Evolutionary conservation across 768 basidiomycete genomes (phyloP).

Genomic region (Leccinellum albellum): DNA sequence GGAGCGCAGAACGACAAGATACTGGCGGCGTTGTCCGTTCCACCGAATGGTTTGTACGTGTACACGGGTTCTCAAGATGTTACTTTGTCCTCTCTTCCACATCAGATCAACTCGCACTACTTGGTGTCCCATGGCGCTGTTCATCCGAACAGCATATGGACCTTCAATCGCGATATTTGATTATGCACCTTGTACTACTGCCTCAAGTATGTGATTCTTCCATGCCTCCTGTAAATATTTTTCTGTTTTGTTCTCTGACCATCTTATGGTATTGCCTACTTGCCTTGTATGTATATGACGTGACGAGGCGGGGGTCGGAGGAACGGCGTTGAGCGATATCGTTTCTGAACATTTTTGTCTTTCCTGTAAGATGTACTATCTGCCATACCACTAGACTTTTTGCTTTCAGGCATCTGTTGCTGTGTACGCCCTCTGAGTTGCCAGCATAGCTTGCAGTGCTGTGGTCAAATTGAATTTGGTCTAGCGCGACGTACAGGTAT

Average conservation of each 20-base stretch:
- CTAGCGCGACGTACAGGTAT: not conserved
- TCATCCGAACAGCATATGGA: conserved; percentile 14
- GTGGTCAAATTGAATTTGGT: not conserved
- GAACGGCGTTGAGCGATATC: conserved; percentile 14
- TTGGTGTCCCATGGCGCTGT: conserved; percentile 12
- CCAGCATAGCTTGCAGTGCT: not conserved
- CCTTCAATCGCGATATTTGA: conserved; percentile 15
- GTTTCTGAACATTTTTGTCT: conserved; percentile 18
- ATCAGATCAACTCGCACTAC: conserved; percentile 12
- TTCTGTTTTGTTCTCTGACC: conserved; percentile 9
- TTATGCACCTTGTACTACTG: not conserved
- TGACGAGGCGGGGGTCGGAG: conserved; percentile 15
- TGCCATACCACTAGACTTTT: conserved; percentile 26
- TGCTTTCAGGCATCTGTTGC: not conserved
- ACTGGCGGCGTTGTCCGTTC: conserved; percentile 15
- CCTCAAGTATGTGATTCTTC: conserved; percentile 3
- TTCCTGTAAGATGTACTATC: conserved; percentile 21
- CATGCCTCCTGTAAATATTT: conserved; percentile 21
- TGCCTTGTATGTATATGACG: conserved; percentile 25
- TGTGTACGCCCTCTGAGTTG: not conserved
- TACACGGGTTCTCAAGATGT: conserved; percentile 17
- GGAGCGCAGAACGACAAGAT: conserved; percentile 36
- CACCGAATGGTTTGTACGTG: conserved; percentile 18
- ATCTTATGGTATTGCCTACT: conserved; percentile 16
- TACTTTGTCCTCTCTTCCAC: conserved; percentile 3